A percentile compares a stretch with the other conserved stretches of the same genome.
Conservation (phyloP, 202 grass and related monocot genomes). For the Brachypodium distachyon region DNA sequence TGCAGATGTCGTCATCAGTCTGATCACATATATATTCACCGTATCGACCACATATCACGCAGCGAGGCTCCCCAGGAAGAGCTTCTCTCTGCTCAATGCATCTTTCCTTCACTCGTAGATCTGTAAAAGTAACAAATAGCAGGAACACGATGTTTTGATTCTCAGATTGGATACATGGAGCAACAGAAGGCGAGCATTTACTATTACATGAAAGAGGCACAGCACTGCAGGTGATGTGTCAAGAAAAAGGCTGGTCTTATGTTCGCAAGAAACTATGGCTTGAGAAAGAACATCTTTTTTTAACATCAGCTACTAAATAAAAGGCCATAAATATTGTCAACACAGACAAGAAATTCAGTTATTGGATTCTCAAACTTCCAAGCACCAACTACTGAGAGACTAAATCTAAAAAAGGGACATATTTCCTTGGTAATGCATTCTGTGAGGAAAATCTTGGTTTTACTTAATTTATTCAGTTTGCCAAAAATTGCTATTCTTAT, state of each 20-base stretch:
- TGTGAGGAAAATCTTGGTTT: background rate
- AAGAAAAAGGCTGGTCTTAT: background rate
- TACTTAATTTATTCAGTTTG: background rate
- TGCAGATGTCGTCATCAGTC: conserved; percentile 74
- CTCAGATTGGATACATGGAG: background rate
- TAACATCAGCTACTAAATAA: background rate
- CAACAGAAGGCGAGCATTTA: background rate
- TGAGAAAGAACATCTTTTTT: background rate
- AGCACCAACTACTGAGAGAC: background rate
- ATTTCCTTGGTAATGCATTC: background rate
- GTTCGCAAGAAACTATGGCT: background rate
- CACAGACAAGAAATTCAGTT: background rate
- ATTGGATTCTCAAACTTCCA: background rate
- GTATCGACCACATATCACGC: conserved; percentile 65
- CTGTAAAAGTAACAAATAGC: conserved; percentile 20
- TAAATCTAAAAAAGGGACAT: background rate
- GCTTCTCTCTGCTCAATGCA: conserved; percentile 83
- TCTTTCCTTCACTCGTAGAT: conserved; percentile 33
- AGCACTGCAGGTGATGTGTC: background rate
- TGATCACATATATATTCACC: conserved; percentile 91
- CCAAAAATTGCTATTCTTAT: too few species aligned
- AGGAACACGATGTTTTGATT: background rate
- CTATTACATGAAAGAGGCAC: background rate
- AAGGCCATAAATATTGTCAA: background rate
- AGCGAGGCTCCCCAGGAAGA: conserved; percentile 64